A percentile compares a stretch with the other conserved stretches of the same genome.
These are phyloP conservation scores for Oryza longistaminata DNA, from an alignment of 176 grass and related monocot species.

Conservation along the genomic window DNA sequence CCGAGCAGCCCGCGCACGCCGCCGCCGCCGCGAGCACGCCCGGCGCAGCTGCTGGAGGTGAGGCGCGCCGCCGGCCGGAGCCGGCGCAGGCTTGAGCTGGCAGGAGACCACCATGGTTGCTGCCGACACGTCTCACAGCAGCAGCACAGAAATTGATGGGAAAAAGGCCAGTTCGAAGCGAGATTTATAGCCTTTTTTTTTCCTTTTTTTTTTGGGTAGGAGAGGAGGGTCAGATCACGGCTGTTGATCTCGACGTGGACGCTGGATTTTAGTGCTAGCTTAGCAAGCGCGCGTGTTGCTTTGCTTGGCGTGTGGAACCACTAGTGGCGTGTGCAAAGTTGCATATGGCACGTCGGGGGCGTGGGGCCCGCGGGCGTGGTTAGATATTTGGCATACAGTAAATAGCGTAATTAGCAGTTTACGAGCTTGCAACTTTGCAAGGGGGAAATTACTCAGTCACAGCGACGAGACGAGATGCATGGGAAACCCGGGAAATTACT, in stretches of 20 bases:
- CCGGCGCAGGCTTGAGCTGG: constrained; percentile 32
- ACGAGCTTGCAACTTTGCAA: no score
- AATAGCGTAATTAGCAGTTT: neutral
- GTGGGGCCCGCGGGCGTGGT: neutral
- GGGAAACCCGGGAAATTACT: neutral
- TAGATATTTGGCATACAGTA: constrained; percentile 51
- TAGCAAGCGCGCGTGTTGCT: constrained; percentile 36
- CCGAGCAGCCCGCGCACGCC: constrained; percentile 62
- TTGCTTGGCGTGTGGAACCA: constrained; percentile 64
- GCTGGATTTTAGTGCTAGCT: constrained; percentile 38
- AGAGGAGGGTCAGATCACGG: constrained; percentile 37
- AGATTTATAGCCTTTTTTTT: neutral
- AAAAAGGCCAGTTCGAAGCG: neutral
- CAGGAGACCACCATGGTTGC: constrained; percentile 45
- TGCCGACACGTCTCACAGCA: neutral
- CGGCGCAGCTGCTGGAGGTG: constrained; percentile 37
- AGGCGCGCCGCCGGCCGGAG: neutral
- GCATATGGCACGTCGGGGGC: constrained; percentile 44
- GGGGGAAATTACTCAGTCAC: no score
- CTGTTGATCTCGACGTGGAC: constrained; percentile 50
- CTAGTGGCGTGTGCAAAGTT: constrained; percentile 45
- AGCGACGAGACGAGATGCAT: neutral
- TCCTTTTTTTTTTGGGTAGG: neutral
- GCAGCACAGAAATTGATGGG: no score
- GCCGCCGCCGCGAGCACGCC: constrained; percentile 49